A percentile compares a stretch with the other conserved stretches of the same genome.
phyloP scores from a whole-genome alignment of 305 asterid species.

The Caryopteris hybrid region DNA sequence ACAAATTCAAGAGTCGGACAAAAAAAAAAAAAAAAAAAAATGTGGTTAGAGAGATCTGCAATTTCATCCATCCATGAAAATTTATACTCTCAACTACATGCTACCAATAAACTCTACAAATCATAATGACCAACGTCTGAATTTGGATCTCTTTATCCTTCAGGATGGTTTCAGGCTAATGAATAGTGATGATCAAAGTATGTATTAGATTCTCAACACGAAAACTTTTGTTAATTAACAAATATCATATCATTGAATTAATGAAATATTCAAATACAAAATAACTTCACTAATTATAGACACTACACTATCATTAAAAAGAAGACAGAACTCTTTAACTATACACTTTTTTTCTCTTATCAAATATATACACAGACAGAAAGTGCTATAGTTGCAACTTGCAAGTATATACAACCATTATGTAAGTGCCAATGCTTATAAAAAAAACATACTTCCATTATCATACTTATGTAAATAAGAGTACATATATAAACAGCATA shows the following conservation, averaged over 20 bases:
- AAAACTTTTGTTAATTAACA: not conserved
- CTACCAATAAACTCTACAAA: no score
- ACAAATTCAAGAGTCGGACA: not conserved
- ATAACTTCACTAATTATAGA: no score
- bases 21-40: not conserved
- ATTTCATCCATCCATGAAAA: conserved; percentile 1
- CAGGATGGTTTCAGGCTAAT: not conserved
- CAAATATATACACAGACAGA: no score
- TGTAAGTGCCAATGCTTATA: no score
- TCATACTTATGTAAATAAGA: not conserved
- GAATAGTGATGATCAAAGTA: not conserved
- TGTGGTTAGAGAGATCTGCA: not conserved
- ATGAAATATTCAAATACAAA: no score
- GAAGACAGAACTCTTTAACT: no score
- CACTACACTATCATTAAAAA: no score
- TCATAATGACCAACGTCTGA: not conserved
- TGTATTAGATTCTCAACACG: not conserved
- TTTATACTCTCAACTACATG: not conserved
- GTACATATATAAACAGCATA: not conserved
- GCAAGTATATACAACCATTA: no score
- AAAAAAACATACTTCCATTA: no score
- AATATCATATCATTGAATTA: no score
- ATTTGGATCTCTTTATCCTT: not conserved
- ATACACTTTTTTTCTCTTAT: no score
- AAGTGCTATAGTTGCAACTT: no score